Base-by-base conservation (phyloP, 1,139 yeast genomes). In the Magnusiomyces suaveolens region DNA sequence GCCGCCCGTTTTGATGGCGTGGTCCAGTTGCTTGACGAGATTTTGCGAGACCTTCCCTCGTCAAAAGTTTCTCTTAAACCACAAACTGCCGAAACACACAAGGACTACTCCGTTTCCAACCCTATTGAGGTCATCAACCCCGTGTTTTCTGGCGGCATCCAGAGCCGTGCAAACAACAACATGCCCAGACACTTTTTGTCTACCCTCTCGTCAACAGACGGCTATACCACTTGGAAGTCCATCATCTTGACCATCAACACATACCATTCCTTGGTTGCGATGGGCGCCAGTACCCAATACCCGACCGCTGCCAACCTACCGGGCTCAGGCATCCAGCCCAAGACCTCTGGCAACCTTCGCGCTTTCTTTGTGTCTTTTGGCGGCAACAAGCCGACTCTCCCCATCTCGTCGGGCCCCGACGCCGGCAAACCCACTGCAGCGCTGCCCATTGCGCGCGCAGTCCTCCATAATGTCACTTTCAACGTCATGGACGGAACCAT, bases 381-480 rank as follows among this genome's bases (percentile, higher is more conserved):
- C 24, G 47, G 58, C 10, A 52, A 56, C 14, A 53, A 52, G 24
- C 50, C 51, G 2, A 48, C 60, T 50, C 48, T 57, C 10, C 53
- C 52, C 16, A 32, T 54, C 39, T 8, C 52, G 12, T 43, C 49
- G n/a, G 47, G 46, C 24, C 38, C 60, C 12, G 63, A 63, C 39
- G 60, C 66, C 0, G 63, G 63, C 29, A 47, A 55, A 23, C 52
- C 56, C 14, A 64, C 63, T 6, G 55, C 57, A n/a, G 58, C 64
- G 1, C 43, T 61, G 12, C 64, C 71, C 1, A 51, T 70, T 12
- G 63, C 65, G 1, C 61, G 73, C 2, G 69, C 71, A 1, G 58
- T 67, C 52, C 61, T 66, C 23, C 64, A 66, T 43, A 51, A 59
- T 10, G 52, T 61, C 14, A 50, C 63, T 8, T 52, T 59, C 8